Evolutionary conservation across 768 basidiomycete genomes (phyloP), one percentile per base, ranked within the genome.

Genomic region (Tephrocybe sp.): DNA sequence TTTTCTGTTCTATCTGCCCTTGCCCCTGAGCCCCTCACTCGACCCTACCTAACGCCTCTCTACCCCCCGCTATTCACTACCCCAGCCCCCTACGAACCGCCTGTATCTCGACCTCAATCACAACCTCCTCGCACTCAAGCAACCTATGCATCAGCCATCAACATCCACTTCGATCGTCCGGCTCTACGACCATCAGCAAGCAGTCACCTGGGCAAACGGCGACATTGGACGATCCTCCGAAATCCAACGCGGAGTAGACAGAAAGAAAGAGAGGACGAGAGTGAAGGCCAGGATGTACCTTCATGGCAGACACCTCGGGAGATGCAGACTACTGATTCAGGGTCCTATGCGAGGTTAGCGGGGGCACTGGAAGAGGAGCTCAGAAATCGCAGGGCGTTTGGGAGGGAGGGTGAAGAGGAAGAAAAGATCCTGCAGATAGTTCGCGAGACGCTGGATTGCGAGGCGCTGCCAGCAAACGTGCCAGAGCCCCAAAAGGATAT

Each of bases 1-100:
- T 89, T 89, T 62, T 76, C 84, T 9, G 66, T 86, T 1, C 73
- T 91, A 2, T 83, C 79, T 15, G 69, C 71, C 29, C 72, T 89
- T 40, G 80, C 79, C 10, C 84, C 84, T 9, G 83, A 87, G 9
- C 71, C 74, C 0, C 73, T 59, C 4, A 64, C 73, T n/a, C 72
- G 77, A 21, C 86, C 86, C 3, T 73, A 70, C 29, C 67, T 89
- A 12, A 69, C 73, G 3, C 79, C 86, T 8, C 66, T 90, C 11
- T 81, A 79, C 58, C 76, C 80, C 31, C 67, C 77, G 8, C 29
- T 57, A 45, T 49, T 49, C 42, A 44, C 47, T 19, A 22, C 44
- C 2, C 56, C 59, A 18, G 42, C 55, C 43, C 57, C 55, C 44
- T 59, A 61, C 48, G 58, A 64, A 31, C 59, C 63, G 3, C 55